A percentile compares a stretch with the other conserved stretches of the same genome.
These are phyloP conservation scores for Candida anglica DNA, from an alignment of 805 yeast genomes.

Conservation along the genomic window DNA sequence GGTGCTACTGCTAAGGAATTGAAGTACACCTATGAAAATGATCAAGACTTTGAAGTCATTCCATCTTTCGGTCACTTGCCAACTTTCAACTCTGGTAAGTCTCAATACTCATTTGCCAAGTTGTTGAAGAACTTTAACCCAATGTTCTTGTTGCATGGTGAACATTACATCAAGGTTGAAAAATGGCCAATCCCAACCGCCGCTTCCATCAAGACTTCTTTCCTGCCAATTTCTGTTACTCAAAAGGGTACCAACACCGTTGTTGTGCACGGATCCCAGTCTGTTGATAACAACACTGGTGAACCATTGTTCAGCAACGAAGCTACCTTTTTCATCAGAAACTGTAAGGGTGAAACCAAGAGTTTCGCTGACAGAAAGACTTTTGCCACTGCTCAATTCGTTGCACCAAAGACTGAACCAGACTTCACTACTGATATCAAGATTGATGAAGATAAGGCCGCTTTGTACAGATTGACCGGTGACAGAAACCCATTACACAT, in stretches of 20 bases:
- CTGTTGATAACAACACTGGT: conserved; percentile 65
- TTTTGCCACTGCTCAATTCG: conserved; percentile 62
- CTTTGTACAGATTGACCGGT: conserved; percentile 86
- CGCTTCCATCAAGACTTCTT: conserved; percentile 58
- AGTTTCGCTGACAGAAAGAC: conserved; percentile 44
- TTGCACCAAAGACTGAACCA: conserved; percentile 60
- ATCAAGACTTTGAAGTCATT: conserved; percentile 72
- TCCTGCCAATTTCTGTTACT: conserved; percentile 65
- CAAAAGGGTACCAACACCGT: conserved; percentile 87
- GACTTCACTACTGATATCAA: conserved; percentile 59
- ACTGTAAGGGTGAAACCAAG: conserved; percentile 56
- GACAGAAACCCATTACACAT: conserved; percentile 95
- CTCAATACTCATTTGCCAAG: conserved; percentile 53
- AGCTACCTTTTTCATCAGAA: conserved; percentile 80
- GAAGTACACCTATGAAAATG: conserved; percentile 74
- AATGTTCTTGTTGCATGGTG: conserved; percentile 88
- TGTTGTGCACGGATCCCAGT: conserved; percentile 68
- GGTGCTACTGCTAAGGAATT: conserved; percentile 81
- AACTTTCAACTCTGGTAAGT: conserved; percentile 60
- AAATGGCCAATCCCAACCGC: conserved; percentile 76
- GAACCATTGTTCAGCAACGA: conserved; percentile 74
- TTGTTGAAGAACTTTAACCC: conserved; percentile 82
- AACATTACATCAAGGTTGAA: conserved; percentile 78
- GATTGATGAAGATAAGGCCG: conserved; percentile 74
- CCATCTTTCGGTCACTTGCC: conserved; percentile 93